phyloP scores from a whole-genome alignment of 2,329 filamentous ascomycete genomes.

The Microdochium bolleyi region DNA sequence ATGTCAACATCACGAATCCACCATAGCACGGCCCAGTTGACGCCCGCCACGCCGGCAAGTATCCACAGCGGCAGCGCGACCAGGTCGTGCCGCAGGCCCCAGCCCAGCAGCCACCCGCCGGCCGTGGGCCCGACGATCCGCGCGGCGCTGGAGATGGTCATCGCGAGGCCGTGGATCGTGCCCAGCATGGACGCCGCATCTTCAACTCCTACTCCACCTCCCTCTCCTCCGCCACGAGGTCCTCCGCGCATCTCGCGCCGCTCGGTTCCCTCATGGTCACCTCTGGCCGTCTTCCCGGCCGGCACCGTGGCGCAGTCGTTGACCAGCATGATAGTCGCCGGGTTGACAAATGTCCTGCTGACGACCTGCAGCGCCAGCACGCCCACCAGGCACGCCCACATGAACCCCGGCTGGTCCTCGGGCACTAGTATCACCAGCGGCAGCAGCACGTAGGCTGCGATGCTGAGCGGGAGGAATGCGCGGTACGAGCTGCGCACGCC shows the following conservation, averaged over 20 bases:
- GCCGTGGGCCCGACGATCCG: conserved; percentile 13
- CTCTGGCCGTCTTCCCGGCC: too few species aligned
- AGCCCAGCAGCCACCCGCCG: conserved; percentile 12
- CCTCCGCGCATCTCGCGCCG: too few species aligned
- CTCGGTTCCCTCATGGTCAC: too few species aligned
- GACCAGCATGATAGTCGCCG: conserved; percentile 15
- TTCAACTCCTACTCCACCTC: neutral
- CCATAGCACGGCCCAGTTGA: conserved; percentile 5
- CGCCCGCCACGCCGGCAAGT: conserved; percentile 3
- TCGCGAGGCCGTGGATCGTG: conserved; percentile 15
- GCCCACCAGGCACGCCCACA: conserved; percentile 1
- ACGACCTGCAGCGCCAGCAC: conserved; percentile 12
- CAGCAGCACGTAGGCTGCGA: too few species aligned
- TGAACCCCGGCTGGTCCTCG: neutral
- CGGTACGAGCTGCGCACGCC: conserved; percentile 27
- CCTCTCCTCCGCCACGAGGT: too few species aligned
- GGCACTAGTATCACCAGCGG: too few species aligned
- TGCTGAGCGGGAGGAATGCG: too few species aligned
- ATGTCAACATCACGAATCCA: conserved; percentile 5
- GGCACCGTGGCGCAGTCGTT: conserved; percentile 14
- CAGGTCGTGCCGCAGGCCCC: conserved; percentile 12
- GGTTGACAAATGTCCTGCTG: conserved; percentile 12
- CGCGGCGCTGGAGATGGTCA: conserved; percentile 13
- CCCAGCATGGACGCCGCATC: conserved; percentile 5
- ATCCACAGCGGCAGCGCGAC: conserved; percentile 13